Evolutionary conservation across 495 filamentous ascomycete genomes (phyloP), one percentile per base, ranked within the genome.

Genomic region (Hypoxylon subgilvum): DNA sequence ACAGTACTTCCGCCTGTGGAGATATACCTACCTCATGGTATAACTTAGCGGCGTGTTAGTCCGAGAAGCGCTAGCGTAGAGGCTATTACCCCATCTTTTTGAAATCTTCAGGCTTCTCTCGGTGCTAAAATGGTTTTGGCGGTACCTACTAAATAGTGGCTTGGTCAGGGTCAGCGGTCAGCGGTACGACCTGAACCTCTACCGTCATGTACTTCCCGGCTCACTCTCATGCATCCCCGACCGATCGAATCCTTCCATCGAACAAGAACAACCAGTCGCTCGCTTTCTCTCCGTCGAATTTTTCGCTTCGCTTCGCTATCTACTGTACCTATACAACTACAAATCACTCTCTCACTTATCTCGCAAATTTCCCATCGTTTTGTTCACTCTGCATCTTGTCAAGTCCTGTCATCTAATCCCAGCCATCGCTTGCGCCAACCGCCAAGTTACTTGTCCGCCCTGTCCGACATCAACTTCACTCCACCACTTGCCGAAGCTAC

Each of bases 41-140:
- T n/a, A n/a, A n/a, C n/a, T n/a, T n/a, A n/a, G n/a, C n/a, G n/a
- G n/a, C n/a, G n/a, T n/a, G n/a, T n/a, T n/a, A n/a, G n/a, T n/a
- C n/a, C n/a, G n/a, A n/a, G n/a, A n/a, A n/a, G n/a, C n/a, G n/a
- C 38, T 54, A 50, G 36, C 16, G 17, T 18, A 25, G 34, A 39
- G 30, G 36, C 17, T 39, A 40, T 58, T 59, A 64, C 61, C 61
- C 61, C 61, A 64, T 64, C 61, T 64, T 64, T 64, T 64, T 5
- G 16, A 32, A 47, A 51, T 50, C 54, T 58, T 53, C 53, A 63
- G 53, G 60, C 48, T 45, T 49, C 44, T 39, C 19, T 22, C n/a
- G 31, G 34, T 43, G 36, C 47, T 63, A 52, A 64, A 59, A 42
- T 49, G 50, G 50, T 40, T 50, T 42, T 48, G 27, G 46, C 39